These are phyloP conservation scores for Penicillium manginii DNA, from an alignment of 495 filamentous ascomycete species.

Conservation along the genomic window DNA sequence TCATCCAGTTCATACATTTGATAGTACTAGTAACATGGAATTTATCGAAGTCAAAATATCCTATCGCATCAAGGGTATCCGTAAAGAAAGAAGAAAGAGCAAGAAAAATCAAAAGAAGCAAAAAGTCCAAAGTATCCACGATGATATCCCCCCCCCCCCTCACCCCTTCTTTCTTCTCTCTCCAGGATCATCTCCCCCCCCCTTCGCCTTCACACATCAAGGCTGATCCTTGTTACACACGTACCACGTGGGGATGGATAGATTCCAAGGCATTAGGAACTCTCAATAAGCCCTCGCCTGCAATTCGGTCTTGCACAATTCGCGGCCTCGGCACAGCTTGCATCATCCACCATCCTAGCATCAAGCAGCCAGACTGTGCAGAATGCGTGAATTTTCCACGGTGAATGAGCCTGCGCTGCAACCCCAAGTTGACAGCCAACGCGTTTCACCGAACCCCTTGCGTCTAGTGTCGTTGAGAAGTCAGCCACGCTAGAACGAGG, in stretches of 20 bases:
- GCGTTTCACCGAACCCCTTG: constrained; percentile 11
- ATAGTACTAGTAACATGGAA: too few relatives aligned
- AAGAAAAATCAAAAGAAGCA: neutral
- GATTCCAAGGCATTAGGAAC: neutral
- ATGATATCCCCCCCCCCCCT: neutral
- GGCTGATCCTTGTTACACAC: constrained; percentile 7
- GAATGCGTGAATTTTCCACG: neutral
- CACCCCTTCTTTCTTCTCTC: neutral
- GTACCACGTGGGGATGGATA: neutral
- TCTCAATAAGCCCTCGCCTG: neutral
- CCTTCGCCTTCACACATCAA: neutral
- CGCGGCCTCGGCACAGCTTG: neutral
- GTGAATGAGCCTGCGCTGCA: constrained; percentile 8
- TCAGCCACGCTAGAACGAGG: constrained; percentile 8
- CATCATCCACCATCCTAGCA: neutral
- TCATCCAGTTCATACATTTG: too few relatives aligned
- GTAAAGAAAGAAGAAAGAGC: neutral
- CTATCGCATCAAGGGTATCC: neutral
- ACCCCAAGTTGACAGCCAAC: constrained; percentile 6
- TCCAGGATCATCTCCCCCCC: neutral
- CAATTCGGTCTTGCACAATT: neutral
- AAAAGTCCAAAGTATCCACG: neutral
- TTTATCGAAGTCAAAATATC: neutral
- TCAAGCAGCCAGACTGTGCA: neutral
- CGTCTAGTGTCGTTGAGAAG: constrained; percentile 5